Evolutionary conservation across 805 yeast genomes (phyloP), one percentile per base, ranked within the genome.

Genomic region (Sugiyamaella boreocaroliniensis): DNA sequence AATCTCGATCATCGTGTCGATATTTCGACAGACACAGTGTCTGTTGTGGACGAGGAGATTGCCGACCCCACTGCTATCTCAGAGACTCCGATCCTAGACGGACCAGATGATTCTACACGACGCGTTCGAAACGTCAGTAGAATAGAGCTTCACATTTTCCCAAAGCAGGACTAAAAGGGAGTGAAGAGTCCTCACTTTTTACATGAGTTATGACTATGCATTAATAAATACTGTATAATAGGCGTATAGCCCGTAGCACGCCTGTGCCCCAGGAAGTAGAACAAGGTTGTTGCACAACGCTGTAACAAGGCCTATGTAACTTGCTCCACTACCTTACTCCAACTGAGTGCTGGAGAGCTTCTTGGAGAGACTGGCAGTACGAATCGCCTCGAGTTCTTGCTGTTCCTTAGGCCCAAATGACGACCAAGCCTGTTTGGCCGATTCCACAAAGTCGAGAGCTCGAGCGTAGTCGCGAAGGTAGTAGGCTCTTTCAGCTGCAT

Each of bases 41-140:
- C 78, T 22, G 89, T 89, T 0, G 63, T 86, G 22, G 97, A 89
- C 67, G 96, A 88, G 66, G 73, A 47, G 32, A 44, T 40, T 4
- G 58, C 67, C 16, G 64, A 71, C 0, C 53, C 55, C 0, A 54
- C 71, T 44, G 64, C 63, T 55, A 66, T 69, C 8, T 32, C 37
- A 32, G n/a, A 11, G 37, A 32, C 37, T 32, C 37, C 37, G 12
- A 14, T 14, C 37, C 37, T 14, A 10, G n/a, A 11, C 8, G 37
- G n/a, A 32, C 37, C 11, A 3, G 37, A 32, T 9, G n/a, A 10
- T 10, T 14, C n/a, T 10, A 32, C 37, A 14, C 12, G n/a, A 11
- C 37, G 37, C 4, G n/a, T 10, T 48, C 66, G 82, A 26, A 60
- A 59, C 1, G 65, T 76, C 0, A 71, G 77, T 29, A 76, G 75